Evolutionary conservation across 352 stramenopile species (phyloP).

Genomic region (Globisporangium middletonii): DNA sequence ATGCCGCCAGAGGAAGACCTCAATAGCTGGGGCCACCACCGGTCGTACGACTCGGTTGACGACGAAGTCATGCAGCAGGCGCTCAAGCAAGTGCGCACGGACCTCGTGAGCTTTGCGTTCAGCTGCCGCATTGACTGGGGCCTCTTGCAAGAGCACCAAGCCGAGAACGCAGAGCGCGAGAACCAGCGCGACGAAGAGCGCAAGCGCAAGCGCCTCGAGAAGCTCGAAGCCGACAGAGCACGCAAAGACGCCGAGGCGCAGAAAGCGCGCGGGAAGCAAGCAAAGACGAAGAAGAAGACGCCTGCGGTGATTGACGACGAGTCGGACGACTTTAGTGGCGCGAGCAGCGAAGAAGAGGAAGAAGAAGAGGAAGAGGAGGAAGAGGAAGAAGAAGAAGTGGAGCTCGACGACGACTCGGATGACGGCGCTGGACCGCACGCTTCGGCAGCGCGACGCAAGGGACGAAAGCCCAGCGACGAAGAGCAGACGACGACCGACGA

Average conservation of each 20-base stretch:
- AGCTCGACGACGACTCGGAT: constrained; percentile 3
- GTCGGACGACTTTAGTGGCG: constrained; percentile 29
- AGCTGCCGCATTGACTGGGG: constrained; percentile 95
- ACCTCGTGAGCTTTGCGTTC: constrained; percentile 93
- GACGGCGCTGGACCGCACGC: background rate
- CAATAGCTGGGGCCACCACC: constrained; percentile 96
- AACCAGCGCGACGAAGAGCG: constrained; percentile 65
- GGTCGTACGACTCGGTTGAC: constrained; percentile 92
- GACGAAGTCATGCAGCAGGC: constrained; percentile 95
- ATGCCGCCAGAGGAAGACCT: constrained; percentile 98
- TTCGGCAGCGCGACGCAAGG: background rate
- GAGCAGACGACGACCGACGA: constrained; percentile 18
- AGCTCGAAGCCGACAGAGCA: constrained; percentile 40
- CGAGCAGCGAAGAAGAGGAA: constrained; percentile 25
- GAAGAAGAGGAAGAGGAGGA: constrained; percentile 18
- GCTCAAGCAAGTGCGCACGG: constrained; percentile 36
- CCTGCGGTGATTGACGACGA: constrained; percentile 39
- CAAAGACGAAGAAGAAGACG: constrained; percentile 21
- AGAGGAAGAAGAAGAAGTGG: constrained; percentile 19
- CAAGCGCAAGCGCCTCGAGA: constrained; percentile 66
- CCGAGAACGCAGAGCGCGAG: constrained; percentile 72
- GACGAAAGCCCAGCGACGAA: constrained; percentile 20
- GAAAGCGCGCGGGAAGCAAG: constrained; percentile 16
- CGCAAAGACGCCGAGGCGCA: constrained; percentile 14
- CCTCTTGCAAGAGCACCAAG: constrained; percentile 86